Evolutionary conservation across 345 rosid species (phyloP).

Genomic region (Pistacia atlantica): DNA sequence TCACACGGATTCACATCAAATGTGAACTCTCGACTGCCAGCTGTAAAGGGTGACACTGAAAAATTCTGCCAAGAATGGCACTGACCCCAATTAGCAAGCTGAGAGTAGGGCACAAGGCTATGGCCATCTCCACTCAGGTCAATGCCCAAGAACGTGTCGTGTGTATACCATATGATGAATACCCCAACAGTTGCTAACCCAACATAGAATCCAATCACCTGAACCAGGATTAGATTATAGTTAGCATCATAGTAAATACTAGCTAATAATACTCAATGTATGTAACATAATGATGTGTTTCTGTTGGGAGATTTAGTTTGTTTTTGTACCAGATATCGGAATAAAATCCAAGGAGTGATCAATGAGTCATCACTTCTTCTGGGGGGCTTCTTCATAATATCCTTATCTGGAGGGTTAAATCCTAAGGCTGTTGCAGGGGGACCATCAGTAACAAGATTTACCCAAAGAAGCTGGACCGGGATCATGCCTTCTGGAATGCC

Average conservation of each 20-base stretch:
- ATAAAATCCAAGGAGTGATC: constrained; percentile 90
- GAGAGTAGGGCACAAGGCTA: constrained; percentile 75
- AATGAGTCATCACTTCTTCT: constrained; percentile 89
- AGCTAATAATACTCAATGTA: not conserved
- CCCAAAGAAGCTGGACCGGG: constrained; percentile 99
- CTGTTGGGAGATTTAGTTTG: not conserved
- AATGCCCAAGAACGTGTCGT: constrained; percentile 66
- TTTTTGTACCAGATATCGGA: constrained; percentile 84
- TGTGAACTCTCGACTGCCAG: constrained; percentile 57
- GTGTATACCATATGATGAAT: constrained; percentile 94
- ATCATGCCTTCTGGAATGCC: constrained; percentile 99
- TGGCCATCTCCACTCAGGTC: constrained; percentile 95
- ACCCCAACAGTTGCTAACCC: constrained; percentile 93
- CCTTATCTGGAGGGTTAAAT: constrained; percentile 94
- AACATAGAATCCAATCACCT: constrained; percentile 96
- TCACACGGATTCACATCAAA: constrained; percentile 78
- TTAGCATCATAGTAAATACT: not conserved
- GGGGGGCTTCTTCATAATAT: constrained; percentile 94
- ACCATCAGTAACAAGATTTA: constrained; percentile 96
- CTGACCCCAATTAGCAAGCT: constrained; percentile 83
- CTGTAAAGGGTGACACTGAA: constrained; percentile 69
- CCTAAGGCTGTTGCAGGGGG: constrained; percentile 99
- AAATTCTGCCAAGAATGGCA: constrained; percentile 79
- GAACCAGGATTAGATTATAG: constrained; percentile 6
- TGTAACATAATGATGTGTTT: not conserved